Evolutionary conservation across 1,284 basidiomycete species (phyloP).

Genomic region (Garcileccinum viscosum): DNA sequence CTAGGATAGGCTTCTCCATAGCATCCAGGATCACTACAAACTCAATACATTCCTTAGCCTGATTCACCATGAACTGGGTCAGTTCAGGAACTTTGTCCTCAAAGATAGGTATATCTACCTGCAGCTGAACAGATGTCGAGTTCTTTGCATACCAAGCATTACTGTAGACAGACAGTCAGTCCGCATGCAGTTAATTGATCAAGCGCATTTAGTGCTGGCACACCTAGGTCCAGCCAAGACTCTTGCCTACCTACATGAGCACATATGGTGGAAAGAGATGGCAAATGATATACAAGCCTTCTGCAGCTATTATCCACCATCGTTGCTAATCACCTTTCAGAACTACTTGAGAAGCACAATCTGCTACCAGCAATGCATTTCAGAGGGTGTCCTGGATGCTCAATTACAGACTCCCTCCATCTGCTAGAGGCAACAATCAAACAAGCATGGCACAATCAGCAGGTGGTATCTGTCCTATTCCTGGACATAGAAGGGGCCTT

Average conservation of each 20-base stretch:
- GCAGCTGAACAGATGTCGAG: neutral
- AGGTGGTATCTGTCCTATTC: no score
- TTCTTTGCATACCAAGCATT: neutral
- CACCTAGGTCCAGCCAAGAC: neutral
- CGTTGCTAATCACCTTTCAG: no score
- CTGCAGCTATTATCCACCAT: no score
- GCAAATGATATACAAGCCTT: neutral
- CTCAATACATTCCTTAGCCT: neutral
- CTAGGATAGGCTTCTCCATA: no score
- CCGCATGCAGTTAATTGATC: neutral
- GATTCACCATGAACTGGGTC: neutral
- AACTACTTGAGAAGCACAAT: no score
- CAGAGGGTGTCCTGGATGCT: no score
- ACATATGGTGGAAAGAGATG: neutral
- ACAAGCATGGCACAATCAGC: no score
- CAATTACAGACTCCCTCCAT: no score
- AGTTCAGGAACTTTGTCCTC: constrained; percentile 31
- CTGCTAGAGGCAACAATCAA: no score
- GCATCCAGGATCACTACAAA: no score
- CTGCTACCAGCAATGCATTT: no score
- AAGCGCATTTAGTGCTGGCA: neutral
- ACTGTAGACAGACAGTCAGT: neutral
- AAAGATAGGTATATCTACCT: constrained; percentile 34
- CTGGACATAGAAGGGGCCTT: no score
- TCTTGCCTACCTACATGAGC: neutral